Evolutionary conservation across 805 yeast genomes (phyloP), one percentile per base, ranked within the genome.

Genomic region (Myxozyma vanderwaltii): DNA sequence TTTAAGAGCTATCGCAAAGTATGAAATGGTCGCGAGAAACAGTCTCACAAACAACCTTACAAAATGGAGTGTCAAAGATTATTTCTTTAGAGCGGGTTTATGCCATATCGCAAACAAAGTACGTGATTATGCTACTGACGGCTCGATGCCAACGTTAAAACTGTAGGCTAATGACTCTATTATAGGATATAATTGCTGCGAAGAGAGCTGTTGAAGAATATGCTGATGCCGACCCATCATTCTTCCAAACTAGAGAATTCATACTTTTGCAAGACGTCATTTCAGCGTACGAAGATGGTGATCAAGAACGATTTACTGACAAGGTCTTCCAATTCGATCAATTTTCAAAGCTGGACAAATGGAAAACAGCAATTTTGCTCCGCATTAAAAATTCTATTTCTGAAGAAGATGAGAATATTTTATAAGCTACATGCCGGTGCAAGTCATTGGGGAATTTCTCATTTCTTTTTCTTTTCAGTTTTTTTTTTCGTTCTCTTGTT

Each of bases 11-110:
- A 82, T 89, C 45, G 85, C 83, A 55, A 80, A 83, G 51, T 94
- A 86, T 70, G 94, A 90, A 69, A 79, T 80, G 59, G 84, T 94
- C 35, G 94, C 92, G 33, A 83, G 86, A 71, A 86, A 83, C 66
- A 83, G 89, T 68, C 71, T 88, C 54, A 86, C 86, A 63, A 90
- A 86, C 73, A 83, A 82, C 65, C 77, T 91, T 62, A 82, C 92
- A 41, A 87, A 85, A 75, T 94, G 97, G 97, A 86, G 90, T 52
- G 79, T 94, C 70, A 94, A 94, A 74, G 99, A 94, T 58, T 90
- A 92, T 73, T 91, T 88, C 69, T 78, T 89, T 70, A 91, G 91
- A 77, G 85, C 88, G 54, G 85, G 89, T 27, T 78, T 94, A 57
- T 89, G 97, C 71, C 82, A 86, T 53, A 77, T 94, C 65, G 95